Evolutionary conservation across 352 stramenopile genomes (phyloP), one percentile per base, ranked within the genome.

Genomic region (Phytophthora syringae): DNA sequence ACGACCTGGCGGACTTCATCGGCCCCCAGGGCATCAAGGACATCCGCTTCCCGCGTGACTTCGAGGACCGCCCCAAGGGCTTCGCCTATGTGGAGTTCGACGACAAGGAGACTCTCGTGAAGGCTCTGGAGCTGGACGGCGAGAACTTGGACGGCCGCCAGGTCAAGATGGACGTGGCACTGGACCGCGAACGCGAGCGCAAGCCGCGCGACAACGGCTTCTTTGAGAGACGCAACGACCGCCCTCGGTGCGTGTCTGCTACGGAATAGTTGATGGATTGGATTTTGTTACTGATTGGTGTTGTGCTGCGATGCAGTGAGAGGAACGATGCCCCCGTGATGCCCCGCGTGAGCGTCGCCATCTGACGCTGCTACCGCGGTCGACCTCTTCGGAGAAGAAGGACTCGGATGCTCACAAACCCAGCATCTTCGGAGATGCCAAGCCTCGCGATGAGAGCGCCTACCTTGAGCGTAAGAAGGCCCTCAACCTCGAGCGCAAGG

Each of bases 71-170:
- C 15, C 77, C 83, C 18, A 93, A 92, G 71, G 89, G 89, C 43
- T 92, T 93, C 64, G 89, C 87, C 15, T 96, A 95, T 72, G 84
- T 96, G 7, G 87, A 95, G 65, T 95, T 95, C 55, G 60, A 60
- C 11, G 70, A 82, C 27, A 88, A 82, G 44, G 81, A 95, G 27
- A 64, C 75, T 40, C 84, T 95, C 5, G 71, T 92, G 21, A 45
- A 74, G 40, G 86, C 89, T 10, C 74, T 96, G 24, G 60, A 83
- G 57, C 58, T 90, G 16, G 86, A 96, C 27, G 70, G 74, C n/a
- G 42, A 50, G 21, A 53, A 59, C 10, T 9, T 68, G 25, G 58
- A 71, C 51, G 77, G 83, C 15, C 87, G 87, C 10, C 42, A 64
- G 3, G 58, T 96, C 9, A 86, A 82, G 50, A 76, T 96, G 49